These are phyloP conservation scores for Dendrothele bispora DNA, from an alignment of 768 basidiomycete species.

Conservation along the genomic window DNA sequence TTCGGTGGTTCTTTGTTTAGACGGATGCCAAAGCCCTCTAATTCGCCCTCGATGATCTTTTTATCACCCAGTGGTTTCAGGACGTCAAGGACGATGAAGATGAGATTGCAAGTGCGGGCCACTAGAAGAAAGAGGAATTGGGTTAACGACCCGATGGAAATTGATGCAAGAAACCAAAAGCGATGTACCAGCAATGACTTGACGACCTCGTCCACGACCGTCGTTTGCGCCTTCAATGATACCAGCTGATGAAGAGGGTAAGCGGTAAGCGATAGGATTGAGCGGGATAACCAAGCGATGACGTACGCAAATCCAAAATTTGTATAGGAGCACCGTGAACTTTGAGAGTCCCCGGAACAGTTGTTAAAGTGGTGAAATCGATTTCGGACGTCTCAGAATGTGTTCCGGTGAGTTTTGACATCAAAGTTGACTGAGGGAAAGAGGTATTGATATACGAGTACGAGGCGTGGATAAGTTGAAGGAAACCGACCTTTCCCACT, in stretches of 20 bases:
- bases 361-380: conserved; percentile 95
- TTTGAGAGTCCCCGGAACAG: conserved; percentile 51
- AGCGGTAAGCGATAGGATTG: too few species aligned
- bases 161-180: conserved; percentile 9
- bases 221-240: conserved; percentile 99
- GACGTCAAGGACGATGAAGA: conserved; percentile 98
- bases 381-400: conserved; percentile 95
- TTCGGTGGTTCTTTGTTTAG: conserved; percentile 96
- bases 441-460: too few species aligned
- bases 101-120: conserved; percentile 96
- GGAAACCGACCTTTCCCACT: conserved; percentile 76
- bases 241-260: conserved; percentile 66
- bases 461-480: not conserved
- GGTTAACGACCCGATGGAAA: conserved; percentile 12
- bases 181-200: conserved; percentile 78
- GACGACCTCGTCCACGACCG: conserved; percentile 93
- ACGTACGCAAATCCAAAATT: conserved; percentile 86
- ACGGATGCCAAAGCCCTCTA: conserved; percentile 98
- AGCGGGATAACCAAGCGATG: not conserved
- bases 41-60: conserved; percentile 83
- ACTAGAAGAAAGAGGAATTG: conserved; percentile 50
- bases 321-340: conserved; percentile 97
- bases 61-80: conserved; percentile 98
- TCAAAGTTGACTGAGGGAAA: conserved; percentile 79
- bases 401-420: conserved; percentile 96